Conservation (phyloP, 768 basidiomycete genomes). For the Cantharellus cinnabarinus region DNA sequence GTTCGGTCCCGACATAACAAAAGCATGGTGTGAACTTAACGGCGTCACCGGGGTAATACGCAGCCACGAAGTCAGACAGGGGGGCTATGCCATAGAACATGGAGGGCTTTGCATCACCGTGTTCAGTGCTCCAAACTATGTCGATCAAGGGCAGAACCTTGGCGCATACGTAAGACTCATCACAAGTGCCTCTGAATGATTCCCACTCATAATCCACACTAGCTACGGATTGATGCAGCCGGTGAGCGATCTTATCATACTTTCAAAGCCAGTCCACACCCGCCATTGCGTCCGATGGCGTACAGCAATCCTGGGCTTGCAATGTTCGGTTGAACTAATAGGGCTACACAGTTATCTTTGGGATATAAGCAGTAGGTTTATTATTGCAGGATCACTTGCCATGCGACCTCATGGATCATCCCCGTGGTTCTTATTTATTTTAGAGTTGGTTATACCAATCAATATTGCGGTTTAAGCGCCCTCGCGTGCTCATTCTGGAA, state of each 20-base stretch:
- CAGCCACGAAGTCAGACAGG: conserved; percentile 91
- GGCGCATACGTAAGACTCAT: conserved; percentile 60
- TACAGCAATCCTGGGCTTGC: conserved; percentile 24
- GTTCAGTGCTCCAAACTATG: conserved; percentile 71
- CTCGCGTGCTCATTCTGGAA: no score
- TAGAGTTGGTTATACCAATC: no score
- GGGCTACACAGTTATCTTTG: no score
- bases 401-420: no score
- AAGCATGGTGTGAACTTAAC: conserved; percentile 73
- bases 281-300: conserved; percentile 85
- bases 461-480: no score
- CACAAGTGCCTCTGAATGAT: neutral
- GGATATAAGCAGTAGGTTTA: no score
- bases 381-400: no score
- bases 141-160: conserved; percentile 80
- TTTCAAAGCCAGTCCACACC: conserved; percentile 75
- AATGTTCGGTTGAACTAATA: neutral
- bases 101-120: conserved; percentile 87
- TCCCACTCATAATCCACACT: conserved; percentile 2
- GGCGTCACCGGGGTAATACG: conserved; percentile 76
- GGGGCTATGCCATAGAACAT: conserved; percentile 90
- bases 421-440: no score
- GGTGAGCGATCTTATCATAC: conserved; percentile 47
- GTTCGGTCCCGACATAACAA: conserved; percentile 90
- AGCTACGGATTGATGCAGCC: conserved; percentile 67